phyloP scores from a whole-genome alignment of 23 red algal genomes.

The Gracilaria vermiculophylla region DNA sequence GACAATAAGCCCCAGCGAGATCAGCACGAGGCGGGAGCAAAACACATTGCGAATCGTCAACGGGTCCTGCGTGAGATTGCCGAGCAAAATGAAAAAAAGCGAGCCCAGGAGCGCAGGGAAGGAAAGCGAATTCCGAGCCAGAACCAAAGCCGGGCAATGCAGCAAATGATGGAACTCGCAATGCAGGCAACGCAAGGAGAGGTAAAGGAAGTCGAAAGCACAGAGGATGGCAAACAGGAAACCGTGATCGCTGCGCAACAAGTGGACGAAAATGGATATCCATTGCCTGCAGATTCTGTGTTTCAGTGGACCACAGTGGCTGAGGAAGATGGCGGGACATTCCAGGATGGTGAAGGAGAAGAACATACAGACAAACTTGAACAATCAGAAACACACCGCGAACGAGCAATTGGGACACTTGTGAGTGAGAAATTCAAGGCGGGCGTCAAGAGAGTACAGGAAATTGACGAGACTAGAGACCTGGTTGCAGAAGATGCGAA shows the following conservation, averaged over 20 bases:
- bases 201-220: background rate
- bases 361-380: background rate
- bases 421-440: background rate
- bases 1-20: conserved; percentile 48
- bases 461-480: background rate
- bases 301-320: background rate
- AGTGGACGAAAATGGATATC: background rate
- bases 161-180: conserved; percentile 38
- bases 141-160: background rate
- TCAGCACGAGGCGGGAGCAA: conserved; percentile 44
- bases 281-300: background rate
- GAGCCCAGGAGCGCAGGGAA: conserved; percentile 27
- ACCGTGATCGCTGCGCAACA: background rate
- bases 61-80: conserved; percentile 28
- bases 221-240: background rate
- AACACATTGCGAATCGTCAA: conserved; percentile 26
- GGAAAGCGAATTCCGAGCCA: background rate
- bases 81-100: conserved; percentile 13
- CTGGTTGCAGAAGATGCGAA: background rate
- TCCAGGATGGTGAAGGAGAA: background rate
- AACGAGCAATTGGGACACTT: background rate
- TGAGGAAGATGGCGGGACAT: background rate
- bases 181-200: background rate
- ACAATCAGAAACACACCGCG: background rate
- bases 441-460: background rate